Evolutionary conservation across 805 yeast genomes (phyloP).

Genomic region (Starmerella etchellsii): DNA sequence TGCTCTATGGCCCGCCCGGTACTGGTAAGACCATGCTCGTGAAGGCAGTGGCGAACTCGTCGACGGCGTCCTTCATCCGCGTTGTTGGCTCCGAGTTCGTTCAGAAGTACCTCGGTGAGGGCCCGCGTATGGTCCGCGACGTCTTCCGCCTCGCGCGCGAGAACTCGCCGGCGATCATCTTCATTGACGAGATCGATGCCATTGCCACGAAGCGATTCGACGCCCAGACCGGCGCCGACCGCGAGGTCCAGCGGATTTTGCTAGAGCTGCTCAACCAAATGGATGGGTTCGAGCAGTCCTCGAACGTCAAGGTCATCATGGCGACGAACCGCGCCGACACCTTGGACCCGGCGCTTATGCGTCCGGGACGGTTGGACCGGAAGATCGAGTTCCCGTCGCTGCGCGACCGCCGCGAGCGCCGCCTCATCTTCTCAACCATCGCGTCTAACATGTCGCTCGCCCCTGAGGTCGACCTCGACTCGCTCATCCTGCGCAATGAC

Average conservation of each 20-base stretch:
- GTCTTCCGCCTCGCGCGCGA: slow-evolving; percentile 95
- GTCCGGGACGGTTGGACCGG: slow-evolving; percentile 97
- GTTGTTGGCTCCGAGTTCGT: slow-evolving; percentile 98
- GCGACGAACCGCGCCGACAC: slow-evolving; percentile 99
- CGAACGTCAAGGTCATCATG: slow-evolving; percentile 96
- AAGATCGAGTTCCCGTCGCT: slow-evolving; percentile 94
- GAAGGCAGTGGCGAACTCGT: slow-evolving; percentile 94
- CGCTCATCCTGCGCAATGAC: slow-evolving; percentile 87
- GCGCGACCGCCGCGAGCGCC: slow-evolving; percentile 94
- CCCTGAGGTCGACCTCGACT: slow-evolving; percentile 93
- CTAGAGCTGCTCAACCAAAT: slow-evolving; percentile 92
- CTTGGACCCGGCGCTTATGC: slow-evolving; percentile 90
- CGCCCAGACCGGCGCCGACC: slow-evolving; percentile 99
- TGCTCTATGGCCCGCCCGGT: slow-evolving; percentile 98
- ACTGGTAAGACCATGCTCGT: slow-evolving; percentile 99
- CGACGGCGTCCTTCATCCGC: slow-evolving; percentile 91
- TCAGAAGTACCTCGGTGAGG: slow-evolving; percentile 96
- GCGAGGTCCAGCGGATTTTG: slow-evolving; percentile 96
- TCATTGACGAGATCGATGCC: slow-evolving; percentile 97
- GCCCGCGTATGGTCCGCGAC: slow-evolving; percentile 99
- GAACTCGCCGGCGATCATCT: slow-evolving; percentile 91
- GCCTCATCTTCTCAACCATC: slow-evolving; percentile 87
- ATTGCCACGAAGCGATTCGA: slow-evolving; percentile 98
- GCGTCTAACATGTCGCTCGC: slow-evolving; percentile 97
- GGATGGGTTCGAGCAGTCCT: slow-evolving; percentile 97